phyloP scores from a whole-genome alignment of 306 rosid species.

The Quercus dentata region DNA sequence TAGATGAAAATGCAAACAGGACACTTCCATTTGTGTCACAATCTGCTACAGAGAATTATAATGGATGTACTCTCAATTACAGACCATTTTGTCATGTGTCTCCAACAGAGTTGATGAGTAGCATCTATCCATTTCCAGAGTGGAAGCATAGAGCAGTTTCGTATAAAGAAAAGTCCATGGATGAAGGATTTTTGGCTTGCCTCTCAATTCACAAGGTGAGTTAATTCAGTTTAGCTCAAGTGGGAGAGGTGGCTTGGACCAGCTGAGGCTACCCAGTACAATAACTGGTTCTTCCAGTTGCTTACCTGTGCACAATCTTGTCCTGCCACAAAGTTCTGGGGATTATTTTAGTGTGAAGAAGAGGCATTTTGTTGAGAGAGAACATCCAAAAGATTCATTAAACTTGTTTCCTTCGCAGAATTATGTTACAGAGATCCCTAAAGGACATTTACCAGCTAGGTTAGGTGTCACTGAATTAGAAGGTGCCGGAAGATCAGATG shows the following conservation, averaged over 20 bases:
- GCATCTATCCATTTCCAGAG: slow-evolving; percentile 33
- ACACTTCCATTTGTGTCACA: slow-evolving; percentile 38
- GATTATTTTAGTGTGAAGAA: slow-evolving; percentile 39
- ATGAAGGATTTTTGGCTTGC: slow-evolving; percentile 65
- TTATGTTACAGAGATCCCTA: slow-evolving; percentile 21
- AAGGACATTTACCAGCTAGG: slow-evolving; percentile 51
- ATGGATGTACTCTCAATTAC: slow-evolving; percentile 28
- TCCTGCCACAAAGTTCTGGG: slow-evolving; percentile 30
- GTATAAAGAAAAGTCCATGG: slow-evolving; percentile 33
- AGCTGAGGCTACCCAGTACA: slow-evolving; percentile 39
- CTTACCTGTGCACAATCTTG: slow-evolving; percentile 32
- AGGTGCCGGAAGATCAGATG: slow-evolving; percentile 45
- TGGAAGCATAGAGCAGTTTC: slow-evolving; percentile 46
- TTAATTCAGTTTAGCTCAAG: slow-evolving; percentile 71
- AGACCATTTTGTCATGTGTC: slow-evolving; percentile 30
- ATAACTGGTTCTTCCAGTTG: slow-evolving; percentile 38
- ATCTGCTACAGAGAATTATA: slow-evolving; percentile 33
- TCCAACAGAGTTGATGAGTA: slow-evolving; percentile 41
- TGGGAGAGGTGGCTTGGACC: slow-evolving; percentile 34
- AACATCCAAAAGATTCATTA: slow-evolving; percentile 37
- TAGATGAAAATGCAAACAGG: slow-evolving; percentile 42
- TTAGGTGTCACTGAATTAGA: slow-evolving; percentile 49
- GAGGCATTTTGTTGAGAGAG: slow-evolving; percentile 43
- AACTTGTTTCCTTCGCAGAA: slow-evolving; percentile 44
- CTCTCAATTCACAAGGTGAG: slow-evolving; percentile 94